Percentiles rank a stretch among this genome's conserved stretches.
These are phyloP conservation scores for Nakazawaea wickerhamii DNA, from an alignment of 805 yeast species.

Conservation along the genomic window DNA sequence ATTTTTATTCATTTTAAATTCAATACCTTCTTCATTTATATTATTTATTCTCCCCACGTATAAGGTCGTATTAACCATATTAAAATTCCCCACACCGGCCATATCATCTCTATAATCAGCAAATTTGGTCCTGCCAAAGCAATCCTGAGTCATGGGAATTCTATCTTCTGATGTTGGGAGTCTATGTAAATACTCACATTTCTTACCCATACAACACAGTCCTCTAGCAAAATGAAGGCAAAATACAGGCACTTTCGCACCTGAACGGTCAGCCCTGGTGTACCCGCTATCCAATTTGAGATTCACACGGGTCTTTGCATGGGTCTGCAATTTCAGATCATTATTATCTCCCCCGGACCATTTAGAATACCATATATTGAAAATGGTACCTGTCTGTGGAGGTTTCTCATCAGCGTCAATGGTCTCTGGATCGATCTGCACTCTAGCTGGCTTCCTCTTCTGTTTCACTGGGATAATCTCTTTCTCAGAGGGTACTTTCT, in stretches of 20 bases:
- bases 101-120: constrained; percentile 83
- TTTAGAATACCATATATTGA: constrained; percentile 82
- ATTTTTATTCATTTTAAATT: constrained; percentile 35
- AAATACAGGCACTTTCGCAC: constrained; percentile 34
- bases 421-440: constrained; percentile 64
- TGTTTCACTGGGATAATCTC: background rate
- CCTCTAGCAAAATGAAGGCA: constrained; percentile 90
- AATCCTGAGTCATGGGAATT: constrained; percentile 63
- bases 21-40: constrained; percentile 33
- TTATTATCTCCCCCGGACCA: constrained; percentile 77
- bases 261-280: constrained; percentile 54
- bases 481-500: background rate
- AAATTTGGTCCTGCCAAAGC: constrained; percentile 89
- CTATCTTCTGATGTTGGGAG: constrained; percentile 60
- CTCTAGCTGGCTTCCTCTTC: constrained; percentile 52
- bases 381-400: constrained; percentile 73
- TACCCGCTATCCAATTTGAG: constrained; percentile 64
- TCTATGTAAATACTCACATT: constrained; percentile 75
- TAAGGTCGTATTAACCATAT: constrained; percentile 62
- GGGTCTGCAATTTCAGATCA: constrained; percentile 31
- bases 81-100: constrained; percentile 88
- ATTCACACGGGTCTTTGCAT: constrained; percentile 56
- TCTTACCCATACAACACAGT: constrained; percentile 70
- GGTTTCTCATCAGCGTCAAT: constrained; percentile 57
- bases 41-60: constrained; percentile 61